Conservation (phyloP, 257 asterid species). For the Ilex asprella region DNA sequence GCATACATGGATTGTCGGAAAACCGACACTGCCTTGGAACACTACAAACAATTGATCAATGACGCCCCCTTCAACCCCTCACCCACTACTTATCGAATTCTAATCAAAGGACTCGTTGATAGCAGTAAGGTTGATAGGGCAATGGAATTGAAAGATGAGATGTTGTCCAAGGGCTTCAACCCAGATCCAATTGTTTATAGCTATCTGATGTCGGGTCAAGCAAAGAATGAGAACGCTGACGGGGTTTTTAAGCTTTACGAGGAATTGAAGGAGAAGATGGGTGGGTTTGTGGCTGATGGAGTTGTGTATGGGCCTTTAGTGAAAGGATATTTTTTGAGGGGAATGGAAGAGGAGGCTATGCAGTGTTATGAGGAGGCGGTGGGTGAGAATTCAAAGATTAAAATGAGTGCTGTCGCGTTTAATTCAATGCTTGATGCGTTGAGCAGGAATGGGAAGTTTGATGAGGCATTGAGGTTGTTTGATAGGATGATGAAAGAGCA, state of each 20-base stretch:
- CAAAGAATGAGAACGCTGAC: conserved; percentile 46
- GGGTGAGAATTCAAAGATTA: conserved; percentile 41
- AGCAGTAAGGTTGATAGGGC: conserved; percentile 57
- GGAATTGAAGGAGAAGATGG: conserved; percentile 75
- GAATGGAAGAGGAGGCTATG: conserved; percentile 82
- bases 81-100: conserved; percentile 62
- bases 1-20: conserved; percentile 78
- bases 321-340: conserved; percentile 85
- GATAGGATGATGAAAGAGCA: conserved; percentile 77
- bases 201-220: conserved; percentile 69
- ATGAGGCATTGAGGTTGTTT: conserved; percentile 69
- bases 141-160: conserved; percentile 58
- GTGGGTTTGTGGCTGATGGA: conserved; percentile 56
- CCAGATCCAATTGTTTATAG: conserved; percentile 62
- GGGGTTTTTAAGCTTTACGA: conserved; percentile 60
- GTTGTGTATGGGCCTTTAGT: conserved; percentile 75
- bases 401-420: conserved; percentile 68
- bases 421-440: conserved; percentile 72
- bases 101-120: conserved; percentile 71
- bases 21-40: conserved; percentile 76
- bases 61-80: conserved; percentile 72
- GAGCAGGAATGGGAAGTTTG: conserved; percentile 76
- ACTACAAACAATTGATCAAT: conserved; percentile 62
- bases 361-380: conserved; percentile 56
- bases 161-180: conserved; percentile 51